Conservation (phyloP, 75 land plant species). For the Cunninghamia lanceolata region DNA sequence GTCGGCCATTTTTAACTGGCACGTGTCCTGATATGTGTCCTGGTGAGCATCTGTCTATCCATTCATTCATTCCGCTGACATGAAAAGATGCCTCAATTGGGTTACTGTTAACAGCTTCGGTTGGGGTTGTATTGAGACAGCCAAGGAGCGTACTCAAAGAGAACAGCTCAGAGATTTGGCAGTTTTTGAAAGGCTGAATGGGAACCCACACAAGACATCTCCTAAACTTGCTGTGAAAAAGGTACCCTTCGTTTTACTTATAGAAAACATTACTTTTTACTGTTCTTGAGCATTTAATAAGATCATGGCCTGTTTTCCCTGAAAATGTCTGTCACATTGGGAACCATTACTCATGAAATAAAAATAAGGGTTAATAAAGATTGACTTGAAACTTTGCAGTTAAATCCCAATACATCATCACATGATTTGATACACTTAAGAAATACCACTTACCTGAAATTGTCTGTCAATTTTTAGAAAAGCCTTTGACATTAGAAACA, state of each 20-base stretch:
- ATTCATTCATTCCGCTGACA: not conserved
- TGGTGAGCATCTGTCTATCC: conserved; percentile 24
- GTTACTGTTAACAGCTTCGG: not conserved
- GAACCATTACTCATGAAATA: too few relatives aligned
- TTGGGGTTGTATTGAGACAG: conserved; percentile 25
- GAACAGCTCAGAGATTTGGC: conserved; percentile 85
- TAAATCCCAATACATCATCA: too few relatives aligned
- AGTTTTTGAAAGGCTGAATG: conserved; percentile 85
- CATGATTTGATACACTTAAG: too few relatives aligned
- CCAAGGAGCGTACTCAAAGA: conserved; percentile 67
- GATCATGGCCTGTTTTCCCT: not conserved
- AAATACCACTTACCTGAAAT: not conserved
- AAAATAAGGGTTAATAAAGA: too few relatives aligned
- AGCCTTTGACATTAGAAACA: not conserved
- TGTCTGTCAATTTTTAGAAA: not conserved
- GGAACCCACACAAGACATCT: conserved; percentile 71
- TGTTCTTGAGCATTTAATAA: not conserved
- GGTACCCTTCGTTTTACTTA: conserved; percentile 33
- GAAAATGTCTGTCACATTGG: too few relatives aligned
- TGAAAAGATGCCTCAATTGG: not conserved
- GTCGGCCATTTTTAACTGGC: conserved; percentile 33
- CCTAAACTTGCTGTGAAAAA: conserved; percentile 84
- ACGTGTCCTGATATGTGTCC: conserved; percentile 81
- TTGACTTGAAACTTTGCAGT: too few relatives aligned
- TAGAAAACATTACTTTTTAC: not conserved